phyloP scores from a whole-genome alignment of 139 green algal species.

The Spirogloea muscicola region DNA sequence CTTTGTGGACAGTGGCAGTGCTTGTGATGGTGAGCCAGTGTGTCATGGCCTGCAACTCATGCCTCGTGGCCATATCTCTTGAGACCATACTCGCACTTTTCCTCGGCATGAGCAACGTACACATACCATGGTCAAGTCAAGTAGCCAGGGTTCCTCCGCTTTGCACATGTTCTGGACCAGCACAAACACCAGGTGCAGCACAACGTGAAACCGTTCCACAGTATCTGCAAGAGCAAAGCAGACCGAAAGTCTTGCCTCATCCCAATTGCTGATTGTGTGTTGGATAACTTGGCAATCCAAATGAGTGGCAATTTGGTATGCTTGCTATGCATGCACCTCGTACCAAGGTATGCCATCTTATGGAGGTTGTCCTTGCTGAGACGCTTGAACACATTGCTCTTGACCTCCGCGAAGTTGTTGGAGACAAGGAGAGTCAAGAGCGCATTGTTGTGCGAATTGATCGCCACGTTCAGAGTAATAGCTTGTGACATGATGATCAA shows the following conservation, averaged over 20 bases:
- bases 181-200: constrained; percentile 49
- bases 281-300: too few species aligned
- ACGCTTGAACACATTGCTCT: constrained; percentile 59
- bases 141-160: constrained; percentile 1
- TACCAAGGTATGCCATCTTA: constrained; percentile 45
- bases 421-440: constrained; percentile 56
- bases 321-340: too few species aligned
- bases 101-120: too few species aligned
- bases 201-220: constrained; percentile 56
- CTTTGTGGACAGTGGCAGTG: too few species aligned
- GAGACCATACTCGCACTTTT: too few species aligned
- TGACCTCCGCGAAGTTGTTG: constrained; percentile 63
- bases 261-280: too few species aligned
- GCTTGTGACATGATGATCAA: constrained; percentile 54
- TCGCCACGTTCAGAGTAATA: constrained; percentile 57
- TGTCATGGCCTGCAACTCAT: too few species aligned
- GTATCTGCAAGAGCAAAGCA: too few species aligned
- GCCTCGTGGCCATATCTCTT: too few species aligned
- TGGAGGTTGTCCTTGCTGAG: constrained; percentile 51
- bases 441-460: constrained; percentile 54
- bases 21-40: too few species aligned
- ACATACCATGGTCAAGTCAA: constrained; percentile 6
- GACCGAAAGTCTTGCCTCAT: too few species aligned
- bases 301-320: too few species aligned
- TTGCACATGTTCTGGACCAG: constrained; percentile 47